Evolutionary conservation across 306 rosid species (phyloP).

Genomic region (Ormosia emarginata): DNA sequence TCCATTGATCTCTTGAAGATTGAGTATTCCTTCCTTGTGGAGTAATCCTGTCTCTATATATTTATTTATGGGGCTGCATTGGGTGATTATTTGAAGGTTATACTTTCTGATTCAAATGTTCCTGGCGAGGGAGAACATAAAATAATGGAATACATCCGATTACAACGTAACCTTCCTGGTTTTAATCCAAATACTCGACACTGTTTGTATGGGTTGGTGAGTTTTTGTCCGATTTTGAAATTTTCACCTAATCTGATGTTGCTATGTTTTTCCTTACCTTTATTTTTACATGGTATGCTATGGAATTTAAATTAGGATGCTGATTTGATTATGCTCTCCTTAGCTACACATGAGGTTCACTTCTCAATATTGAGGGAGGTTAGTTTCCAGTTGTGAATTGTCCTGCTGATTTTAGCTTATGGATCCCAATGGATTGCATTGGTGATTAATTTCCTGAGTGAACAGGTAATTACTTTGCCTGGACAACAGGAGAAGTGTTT

Average conservation of each 20-base stretch:
- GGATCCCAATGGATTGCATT: slow-evolving; percentile 28
- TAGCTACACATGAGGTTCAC: slow-evolving; percentile 96
- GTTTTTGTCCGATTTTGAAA: slow-evolving; percentile 30
- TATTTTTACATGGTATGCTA: neutral
- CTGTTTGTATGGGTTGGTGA: slow-evolving; percentile 91
- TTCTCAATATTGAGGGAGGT: slow-evolving; percentile 97
- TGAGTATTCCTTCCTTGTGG: slow-evolving; percentile 39
- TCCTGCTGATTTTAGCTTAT: slow-evolving; percentile 19
- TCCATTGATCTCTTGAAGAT: slow-evolving; percentile 37
- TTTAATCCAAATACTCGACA: slow-evolving; percentile 86
- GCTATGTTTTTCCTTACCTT: neutral
- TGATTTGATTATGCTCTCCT: slow-evolving; percentile 87
- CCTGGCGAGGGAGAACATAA: slow-evolving; percentile 99
- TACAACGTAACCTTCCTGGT: slow-evolving; percentile 75
- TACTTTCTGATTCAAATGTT: slow-evolving; percentile 94
- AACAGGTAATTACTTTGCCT: slow-evolving; percentile 78
- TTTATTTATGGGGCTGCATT: slow-evolving; percentile 59
- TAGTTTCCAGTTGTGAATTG: slow-evolving; percentile 30
- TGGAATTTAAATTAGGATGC: slow-evolving; percentile 70
- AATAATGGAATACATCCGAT: slow-evolving; percentile 82
- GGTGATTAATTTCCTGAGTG: slow-evolving; percentile 17
- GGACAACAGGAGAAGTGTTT: slow-evolving; percentile 94
- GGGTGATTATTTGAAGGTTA: slow-evolving; percentile 87
- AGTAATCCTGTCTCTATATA: slow-evolving; percentile 50
- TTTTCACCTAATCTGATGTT: neutral